Evolutionary conservation across 2,329 filamentous ascomycete species (phyloP), one percentile per base, ranked within the genome.

Genomic region (Daldinia sp.): DNA sequence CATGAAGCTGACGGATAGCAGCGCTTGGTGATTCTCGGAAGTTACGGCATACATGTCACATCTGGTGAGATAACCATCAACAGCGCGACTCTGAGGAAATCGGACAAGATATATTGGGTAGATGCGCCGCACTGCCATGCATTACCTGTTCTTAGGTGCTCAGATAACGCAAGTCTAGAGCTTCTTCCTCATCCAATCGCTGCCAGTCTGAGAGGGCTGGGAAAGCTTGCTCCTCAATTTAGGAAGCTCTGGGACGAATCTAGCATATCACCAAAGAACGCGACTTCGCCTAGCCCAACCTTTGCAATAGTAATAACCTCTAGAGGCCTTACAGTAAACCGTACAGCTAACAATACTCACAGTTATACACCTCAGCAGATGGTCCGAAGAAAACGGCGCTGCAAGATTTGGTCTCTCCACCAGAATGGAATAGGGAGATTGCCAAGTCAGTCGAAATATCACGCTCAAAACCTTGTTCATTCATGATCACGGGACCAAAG

Each of bases 61-160:
- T 81, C 80, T 53, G 92, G 92, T 1, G 81, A 87, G 41, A 78
- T 90, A 21, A 87, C 85, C 1, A 75, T 94, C 23, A 83, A 87
- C 11, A 90, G 91, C 13, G 87, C 90, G 5, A 84, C 82, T 5
- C 73, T 94, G 3, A 78, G 79, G 9, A 73, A 83, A 1, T 79
- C 81, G 0, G 77, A 81, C 23, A 74, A 70, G 0, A 72, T 79
- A 4, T 79, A 84, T 66, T 87, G 85, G 80, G 81, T 92, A 13
- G 87, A 86, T 73, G 89, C 90, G 13, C 86, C 90, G 1, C 83
- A 85, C 39, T 91, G 88, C 34, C 87, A 92, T 71, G 87, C 91
- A 0, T 76, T 94, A 1, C 90, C 90, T 0, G 85, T 90, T 0
- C 81, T 94, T 30, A 78, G 85, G 47, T 87, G 83, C 41, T 71